Evolutionary conservation across 2,329 filamentous ascomycete species (phyloP), one percentile per base, ranked within the genome.

Genomic region (Lasiodiplodia hormozganensis): DNA sequence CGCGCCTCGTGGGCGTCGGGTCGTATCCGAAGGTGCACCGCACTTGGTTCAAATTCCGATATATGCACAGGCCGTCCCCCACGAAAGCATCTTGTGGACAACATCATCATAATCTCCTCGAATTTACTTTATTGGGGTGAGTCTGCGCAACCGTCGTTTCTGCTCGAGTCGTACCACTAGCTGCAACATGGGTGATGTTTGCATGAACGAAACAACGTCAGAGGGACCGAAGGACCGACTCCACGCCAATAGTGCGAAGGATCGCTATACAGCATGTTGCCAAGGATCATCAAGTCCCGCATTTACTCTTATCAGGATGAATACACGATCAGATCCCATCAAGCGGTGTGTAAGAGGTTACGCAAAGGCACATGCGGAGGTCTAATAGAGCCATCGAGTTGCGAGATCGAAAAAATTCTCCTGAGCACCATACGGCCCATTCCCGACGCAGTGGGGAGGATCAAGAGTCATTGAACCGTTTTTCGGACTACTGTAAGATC

Each of bases 1-100:
- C 58, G 28, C 23, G 58, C 58, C 58, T 62, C 58, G 58, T 62
- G 58, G 58, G 40, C 58, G 40, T 57, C 57, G 36, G 38, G 23
- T 47, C 12, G 21, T 16, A 43, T 60, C 57, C 57, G 57, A 40
- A 43, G 38, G 57, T 14, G 57, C 38, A 47, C 34, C 36, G 57
- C 12, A 47, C 14, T n/a, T 12, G 58, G 40, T 51, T 28, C 25
- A 34, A 25, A 34, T 49, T 34, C 58, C 58, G 58, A 51, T 62
- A 62, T 60, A 60, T 60, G 38, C 58, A 62, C 58, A 43, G 58
- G 40, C 25, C 43, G 40, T 23, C 43, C 31, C 25, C 21, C 40
- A 25, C 10, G 38, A 28, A 62, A 18, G 40, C 40, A 47, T 36
- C 16, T 21, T n/a, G 7, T 49, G 23, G 25, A 49, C 12, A 28